These are phyloP conservation scores for Purpureocillium takamizusanense DNA, from an alignment of 2,329 filamentous ascomycete species.

Conservation along the genomic window DNA sequence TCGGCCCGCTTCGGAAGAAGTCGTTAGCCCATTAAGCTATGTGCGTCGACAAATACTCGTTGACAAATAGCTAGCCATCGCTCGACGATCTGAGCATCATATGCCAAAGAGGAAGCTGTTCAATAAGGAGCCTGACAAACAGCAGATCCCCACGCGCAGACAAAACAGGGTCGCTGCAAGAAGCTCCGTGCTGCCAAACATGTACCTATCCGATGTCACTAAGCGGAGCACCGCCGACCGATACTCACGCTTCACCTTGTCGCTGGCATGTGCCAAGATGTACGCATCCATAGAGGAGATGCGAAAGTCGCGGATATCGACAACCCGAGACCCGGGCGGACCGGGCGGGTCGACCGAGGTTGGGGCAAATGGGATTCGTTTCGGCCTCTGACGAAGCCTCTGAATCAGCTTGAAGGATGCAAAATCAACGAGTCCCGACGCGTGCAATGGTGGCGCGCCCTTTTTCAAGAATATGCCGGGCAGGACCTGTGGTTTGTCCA, in stretches of 20 bases:
- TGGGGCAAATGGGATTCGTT: conserved; percentile 29
- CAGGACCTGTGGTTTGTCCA: conserved; percentile 46
- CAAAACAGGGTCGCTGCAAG: conserved; percentile 19
- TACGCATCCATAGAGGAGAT: conserved; percentile 44
- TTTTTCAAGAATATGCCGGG: conserved; percentile 33
- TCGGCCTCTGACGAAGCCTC: conserved; percentile 31
- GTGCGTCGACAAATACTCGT: too few relatives aligned
- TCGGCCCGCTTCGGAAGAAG: too few relatives aligned
- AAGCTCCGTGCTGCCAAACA: conserved; percentile 23
- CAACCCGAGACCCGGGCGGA: conserved; percentile 3
- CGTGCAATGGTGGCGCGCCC: conserved; percentile 22
- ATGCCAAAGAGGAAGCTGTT: too few relatives aligned
- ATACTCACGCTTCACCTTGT: conserved; percentile 22
- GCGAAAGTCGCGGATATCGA: conserved; percentile 37
- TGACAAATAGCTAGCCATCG: too few relatives aligned
- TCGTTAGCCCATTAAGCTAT: too few relatives aligned
- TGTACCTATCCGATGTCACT: conserved; percentile 33
- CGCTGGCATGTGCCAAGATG: conserved; percentile 25
- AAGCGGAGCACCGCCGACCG: conserved; percentile 26
- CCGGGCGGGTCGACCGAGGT: conserved; percentile 23
- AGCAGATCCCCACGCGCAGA: not conserved
- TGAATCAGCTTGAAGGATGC: conserved; percentile 34
- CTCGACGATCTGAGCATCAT: too few relatives aligned
- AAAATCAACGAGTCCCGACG: conserved; percentile 27
- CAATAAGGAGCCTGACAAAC: too few relatives aligned